A percentile compares a stretch with the other conserved stretches of the same genome.
Conservation (phyloP, 306 rosid genomes). For the Gleditsia sinensis region DNA sequence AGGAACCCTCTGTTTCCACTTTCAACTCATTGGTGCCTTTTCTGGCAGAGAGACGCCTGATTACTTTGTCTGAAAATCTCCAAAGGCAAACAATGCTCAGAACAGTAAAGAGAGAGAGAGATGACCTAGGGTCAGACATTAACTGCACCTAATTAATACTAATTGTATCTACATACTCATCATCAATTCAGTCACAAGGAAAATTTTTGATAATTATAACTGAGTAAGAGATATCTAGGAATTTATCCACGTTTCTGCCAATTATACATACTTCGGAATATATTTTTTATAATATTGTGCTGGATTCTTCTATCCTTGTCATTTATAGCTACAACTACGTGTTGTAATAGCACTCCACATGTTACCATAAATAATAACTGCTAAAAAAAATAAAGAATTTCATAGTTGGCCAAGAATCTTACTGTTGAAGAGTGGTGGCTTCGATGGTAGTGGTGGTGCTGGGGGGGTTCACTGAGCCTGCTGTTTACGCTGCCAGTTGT, state of each 20-base stretch:
- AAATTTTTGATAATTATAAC: too few relatives aligned
- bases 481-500: slow-evolving; percentile 40
- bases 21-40: not conserved
- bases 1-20: not conserved
- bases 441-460: slow-evolving; percentile 60
- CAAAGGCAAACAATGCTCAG: not conserved
- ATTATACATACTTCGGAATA: not conserved
- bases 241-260: slow-evolving; percentile 34
- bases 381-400: slow-evolving; percentile 15
- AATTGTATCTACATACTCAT: slow-evolving; percentile 3
- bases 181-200: too few relatives aligned
- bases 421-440: slow-evolving; percentile 74
- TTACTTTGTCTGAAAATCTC: not conserved
- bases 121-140: not conserved
- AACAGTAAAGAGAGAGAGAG: not conserved
- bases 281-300: not conserved
- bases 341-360: not conserved
- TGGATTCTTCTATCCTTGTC: not conserved
- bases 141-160: not conserved
- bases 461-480: slow-evolving; percentile 49
- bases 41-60: not conserved
- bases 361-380: not conserved
- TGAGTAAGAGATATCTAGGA: not conserved
- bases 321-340: slow-evolving; percentile 4
- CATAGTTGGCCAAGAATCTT: slow-evolving; percentile 50